These are phyloP conservation scores for Ramularia endophylla DNA, from an alignment of 2,329 filamentous ascomycete genomes.

Conservation along the genomic window DNA sequence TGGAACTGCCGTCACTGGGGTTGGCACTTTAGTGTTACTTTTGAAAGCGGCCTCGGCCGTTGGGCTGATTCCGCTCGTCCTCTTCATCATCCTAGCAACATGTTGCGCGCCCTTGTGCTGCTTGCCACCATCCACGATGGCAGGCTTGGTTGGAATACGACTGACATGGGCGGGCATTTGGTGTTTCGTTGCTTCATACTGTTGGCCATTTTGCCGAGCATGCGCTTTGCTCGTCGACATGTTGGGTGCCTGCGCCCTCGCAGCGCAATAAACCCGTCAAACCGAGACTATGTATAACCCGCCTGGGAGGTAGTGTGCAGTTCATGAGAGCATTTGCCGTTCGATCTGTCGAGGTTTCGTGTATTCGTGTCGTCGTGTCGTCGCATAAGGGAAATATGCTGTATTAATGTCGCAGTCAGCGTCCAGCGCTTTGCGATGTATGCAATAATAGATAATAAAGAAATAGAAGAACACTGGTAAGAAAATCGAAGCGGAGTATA, in stretches of 20 bases:
- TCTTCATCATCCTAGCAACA: conserved; percentile 23
- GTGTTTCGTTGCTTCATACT: not conserved
- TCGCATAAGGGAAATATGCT: conserved; percentile 3
- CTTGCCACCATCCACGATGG: conserved; percentile 5
- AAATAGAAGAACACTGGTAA: too few species aligned
- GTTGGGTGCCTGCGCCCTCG: too few species aligned
- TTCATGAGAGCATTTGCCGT: conserved; percentile 11
- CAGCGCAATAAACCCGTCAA: conserved; percentile 1
- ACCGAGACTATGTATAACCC: not conserved
- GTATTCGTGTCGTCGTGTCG: conserved; percentile 5
- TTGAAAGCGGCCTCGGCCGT: conserved; percentile 10
- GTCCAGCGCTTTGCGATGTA: conserved; percentile 16
- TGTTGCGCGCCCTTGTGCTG: conserved; percentile 20
- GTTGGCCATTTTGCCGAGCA: conserved; percentile 9
- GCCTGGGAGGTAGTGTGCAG: not conserved
- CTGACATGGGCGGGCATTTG: conserved; percentile 11
- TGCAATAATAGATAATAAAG: not conserved
- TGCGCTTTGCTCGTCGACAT: conserved; percentile 15
- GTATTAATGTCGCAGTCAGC: conserved; percentile 15
- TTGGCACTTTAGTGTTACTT: conserved; percentile 13
- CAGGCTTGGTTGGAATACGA: conserved; percentile 20
- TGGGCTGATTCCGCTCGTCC: conserved; percentile 17
- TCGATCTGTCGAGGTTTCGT: conserved; percentile 5
- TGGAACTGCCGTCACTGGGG: conserved; percentile 9
- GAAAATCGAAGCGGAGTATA: not conserved